Evolutionary conservation across 495 filamentous ascomycete species (phyloP).

Genomic region (Aspergillus conjunctus): DNA sequence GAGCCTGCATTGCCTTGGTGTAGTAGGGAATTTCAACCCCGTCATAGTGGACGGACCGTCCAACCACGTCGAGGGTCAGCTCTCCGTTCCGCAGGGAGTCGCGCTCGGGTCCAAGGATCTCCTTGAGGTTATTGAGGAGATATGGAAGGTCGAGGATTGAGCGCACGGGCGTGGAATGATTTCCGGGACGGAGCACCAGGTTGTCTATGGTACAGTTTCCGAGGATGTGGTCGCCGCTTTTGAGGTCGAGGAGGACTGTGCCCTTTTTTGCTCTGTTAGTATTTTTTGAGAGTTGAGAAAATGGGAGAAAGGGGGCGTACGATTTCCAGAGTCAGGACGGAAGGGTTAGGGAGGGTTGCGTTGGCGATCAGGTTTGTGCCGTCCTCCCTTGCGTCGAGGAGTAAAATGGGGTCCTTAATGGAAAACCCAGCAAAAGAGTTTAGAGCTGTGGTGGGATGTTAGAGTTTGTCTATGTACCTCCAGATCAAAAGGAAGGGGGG

Average conservation of each 20-base stretch:
- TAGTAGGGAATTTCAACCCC: slow-evolving; percentile 44
- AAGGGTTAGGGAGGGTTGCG: slow-evolving; percentile 41
- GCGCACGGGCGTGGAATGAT: slow-evolving; percentile 56
- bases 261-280: slow-evolving; percentile 21
- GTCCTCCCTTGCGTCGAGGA: slow-evolving; percentile 27
- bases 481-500: neutral
- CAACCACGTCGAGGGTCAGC: slow-evolving; percentile 36
- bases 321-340: slow-evolving; percentile 43
- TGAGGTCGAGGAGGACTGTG: slow-evolving; percentile 38
- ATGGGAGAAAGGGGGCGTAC: slow-evolving; percentile 18
- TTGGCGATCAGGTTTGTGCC: slow-evolving; percentile 42
- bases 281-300: neutral
- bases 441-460: slow-evolving; percentile 24
- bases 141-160: slow-evolving; percentile 36
- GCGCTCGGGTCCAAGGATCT: slow-evolving; percentile 34
- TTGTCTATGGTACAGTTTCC: slow-evolving; percentile 60
- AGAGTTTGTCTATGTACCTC: slow-evolving; percentile 20
- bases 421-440: slow-evolving; percentile 36
- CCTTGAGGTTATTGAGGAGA: slow-evolving; percentile 34
- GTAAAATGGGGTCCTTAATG: slow-evolving; percentile 28
- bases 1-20: slow-evolving; percentile 39
- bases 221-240: slow-evolving; percentile 41
- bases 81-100: slow-evolving; percentile 34
- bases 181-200: slow-evolving; percentile 60
- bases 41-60: slow-evolving; percentile 36